Evolutionary conservation across 371 early-diverging fungal genomes (phyloP).

Genomic region (Rhizomucor miehei): DNA sequence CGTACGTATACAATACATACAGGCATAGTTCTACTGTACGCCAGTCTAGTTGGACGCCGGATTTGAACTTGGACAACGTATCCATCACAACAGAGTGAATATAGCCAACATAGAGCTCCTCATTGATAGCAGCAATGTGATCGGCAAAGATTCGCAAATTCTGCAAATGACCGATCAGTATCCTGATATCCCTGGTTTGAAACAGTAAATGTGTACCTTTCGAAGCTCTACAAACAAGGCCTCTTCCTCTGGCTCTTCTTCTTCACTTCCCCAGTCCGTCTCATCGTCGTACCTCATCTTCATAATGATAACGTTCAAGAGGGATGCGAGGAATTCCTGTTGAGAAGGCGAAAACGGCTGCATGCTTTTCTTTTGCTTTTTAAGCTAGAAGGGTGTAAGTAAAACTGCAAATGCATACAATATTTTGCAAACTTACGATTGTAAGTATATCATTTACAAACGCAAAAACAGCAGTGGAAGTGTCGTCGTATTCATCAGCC

Average conservation of each 20-base stretch:
- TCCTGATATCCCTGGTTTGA: background rate
- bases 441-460: constrained; percentile 68
- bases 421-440: constrained; percentile 40
- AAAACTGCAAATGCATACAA: background rate
- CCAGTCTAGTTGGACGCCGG: constrained; percentile 64
- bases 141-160: constrained; percentile 72
- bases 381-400: constrained; percentile 35
- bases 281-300: constrained; percentile 92
- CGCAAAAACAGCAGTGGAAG: constrained; percentile 70
- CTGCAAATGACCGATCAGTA: constrained; percentile 26
- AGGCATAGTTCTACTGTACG: constrained; percentile 81
- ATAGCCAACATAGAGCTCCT: constrained; percentile 54
- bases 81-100: constrained; percentile 60
- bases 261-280: constrained; percentile 71
- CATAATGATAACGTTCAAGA: constrained; percentile 72
- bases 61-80: constrained; percentile 50
- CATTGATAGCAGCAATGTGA: constrained; percentile 66
- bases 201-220: constrained; percentile 51
- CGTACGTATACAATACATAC: constrained; percentile 73
- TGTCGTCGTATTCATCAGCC: constrained; percentile 81
- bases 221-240: constrained; percentile 76
- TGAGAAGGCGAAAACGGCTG: constrained; percentile 62
- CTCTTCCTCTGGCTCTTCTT: constrained; percentile 77
- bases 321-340: constrained; percentile 62
- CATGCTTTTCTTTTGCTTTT: constrained; percentile 66